Conservation (phyloP, 257 asterid species). For the Echium plantagineum region DNA sequence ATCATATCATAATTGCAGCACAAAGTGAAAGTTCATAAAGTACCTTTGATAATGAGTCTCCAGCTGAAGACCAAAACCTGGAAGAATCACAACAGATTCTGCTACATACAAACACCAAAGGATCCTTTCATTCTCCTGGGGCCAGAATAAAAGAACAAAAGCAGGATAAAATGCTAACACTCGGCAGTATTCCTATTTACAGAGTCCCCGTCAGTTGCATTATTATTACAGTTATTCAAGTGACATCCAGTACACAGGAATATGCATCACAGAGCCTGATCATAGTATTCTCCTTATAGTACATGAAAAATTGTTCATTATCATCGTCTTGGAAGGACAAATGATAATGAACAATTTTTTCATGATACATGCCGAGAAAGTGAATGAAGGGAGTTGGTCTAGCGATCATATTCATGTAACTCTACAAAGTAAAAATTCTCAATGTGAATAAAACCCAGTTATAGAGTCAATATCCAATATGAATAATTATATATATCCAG, state of each 20-base stretch:
- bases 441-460: neutral
- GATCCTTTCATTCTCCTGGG: neutral
- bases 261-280: neutral
- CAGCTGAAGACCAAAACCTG: conserved; percentile 86
- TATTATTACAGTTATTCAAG: too few species aligned
- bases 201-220: neutral
- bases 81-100: conserved; percentile 74
- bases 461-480: too few species aligned
- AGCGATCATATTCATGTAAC: neutral
- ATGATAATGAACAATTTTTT: neutral
- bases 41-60: conserved; percentile 80
- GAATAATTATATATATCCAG: neutral
- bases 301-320: too few species aligned
- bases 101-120: conserved; percentile 19
- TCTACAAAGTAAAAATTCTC: neutral
- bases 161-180: conserved; percentile 5
- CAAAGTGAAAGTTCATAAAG: conserved; percentile 9
- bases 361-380: neutral
- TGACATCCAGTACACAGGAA: neutral
- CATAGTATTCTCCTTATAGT: too few species aligned
- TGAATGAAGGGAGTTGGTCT: neutral
- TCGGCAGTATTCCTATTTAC: neutral
- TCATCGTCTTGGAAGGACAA: neutral
- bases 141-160: conserved; percentile 1
- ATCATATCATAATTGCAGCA: neutral